Evolutionary conservation across 345 rosid genomes (phyloP), one percentile per base, ranked within the genome.

Genomic region (Passiflora organensis): DNA sequence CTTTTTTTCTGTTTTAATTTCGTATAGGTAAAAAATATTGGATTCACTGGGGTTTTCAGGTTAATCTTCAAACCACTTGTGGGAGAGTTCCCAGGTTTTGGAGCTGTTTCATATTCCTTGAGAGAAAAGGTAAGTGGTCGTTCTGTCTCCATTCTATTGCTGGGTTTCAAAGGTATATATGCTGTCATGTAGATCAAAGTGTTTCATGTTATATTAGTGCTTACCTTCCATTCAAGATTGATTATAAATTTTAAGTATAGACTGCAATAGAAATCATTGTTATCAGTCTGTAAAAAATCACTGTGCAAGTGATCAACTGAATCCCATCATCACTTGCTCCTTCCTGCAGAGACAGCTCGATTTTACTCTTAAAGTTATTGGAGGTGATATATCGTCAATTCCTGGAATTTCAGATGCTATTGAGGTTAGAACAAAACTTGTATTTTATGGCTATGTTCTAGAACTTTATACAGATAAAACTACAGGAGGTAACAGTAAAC

Each of bases 1-100:
- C 17, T 13, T 28, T 32, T 12, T 49, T 39, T 2, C 41, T 50
- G 42, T 32, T 65, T 48, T 41, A 12, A 34, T 59, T 66, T 70
- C 60, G 28, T 56, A 21, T 60, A 88, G 98, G 93, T 88, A 65
- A 88, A 88, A 78, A 67, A 91, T 66, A 76, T 88, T 60, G 95
- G 81, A 67, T 88, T 88, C 78, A 84, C 93, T 14, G 95, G 98
- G 68, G 83, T 88, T 70, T 88, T 91, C 76, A 81, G 96, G 85
- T 71, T 91, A 73, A 84, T 91, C 58, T 88, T 91, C 77, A 86
- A 77, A 55, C 98, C 95, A 47, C 75, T 88, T 32, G 95, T 76
- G 56, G 85, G 76, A 56, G 89, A 81, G 20, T 76, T 91, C 59
- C 98, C 98, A 41, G 83, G 98, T 20, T 88, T 91, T 56, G 98